These are phyloP conservation scores for Irpex sp. DNA, from an alignment of 1,284 basidiomycete species.

Conservation along the genomic window DNA sequence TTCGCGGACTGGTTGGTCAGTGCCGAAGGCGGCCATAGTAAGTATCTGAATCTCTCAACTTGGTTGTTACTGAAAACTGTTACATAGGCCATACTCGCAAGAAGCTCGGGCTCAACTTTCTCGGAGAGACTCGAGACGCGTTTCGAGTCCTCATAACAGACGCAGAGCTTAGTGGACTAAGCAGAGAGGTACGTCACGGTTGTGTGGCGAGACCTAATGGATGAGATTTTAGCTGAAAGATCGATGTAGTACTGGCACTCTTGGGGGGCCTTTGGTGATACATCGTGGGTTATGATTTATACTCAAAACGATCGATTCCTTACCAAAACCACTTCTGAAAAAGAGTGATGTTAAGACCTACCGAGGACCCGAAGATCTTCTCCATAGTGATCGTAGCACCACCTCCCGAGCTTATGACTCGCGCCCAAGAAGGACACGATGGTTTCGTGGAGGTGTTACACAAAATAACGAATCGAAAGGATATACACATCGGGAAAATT, in stretches of 20 bases:
- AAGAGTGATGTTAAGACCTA: background rate
- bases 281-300: constrained; percentile 15
- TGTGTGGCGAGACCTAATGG: constrained; percentile 1
- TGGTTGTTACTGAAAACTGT: background rate
- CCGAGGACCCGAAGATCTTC: background rate
- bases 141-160: constrained; percentile 28
- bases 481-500: background rate
- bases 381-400: background rate
- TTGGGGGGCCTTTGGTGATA: background rate
- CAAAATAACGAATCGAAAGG: background rate
- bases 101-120: constrained; percentile 24
- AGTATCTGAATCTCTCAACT: no score
- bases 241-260: constrained; percentile 8
- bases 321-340: background rate
- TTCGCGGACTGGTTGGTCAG: constrained; percentile 24
- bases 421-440: background rate
- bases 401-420: background rate
- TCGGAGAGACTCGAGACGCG: constrained; percentile 27
- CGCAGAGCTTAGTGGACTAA: constrained; percentile 23
- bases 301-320: background rate
- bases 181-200: constrained; percentile 15
- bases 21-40: constrained; percentile 32
- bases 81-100: constrained; percentile 24
- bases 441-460: background rate
- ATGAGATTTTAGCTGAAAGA: constrained; percentile 14